Conservation (phyloP, 768 basidiomycete species). For the Panaeolus cyanescens region DNA sequence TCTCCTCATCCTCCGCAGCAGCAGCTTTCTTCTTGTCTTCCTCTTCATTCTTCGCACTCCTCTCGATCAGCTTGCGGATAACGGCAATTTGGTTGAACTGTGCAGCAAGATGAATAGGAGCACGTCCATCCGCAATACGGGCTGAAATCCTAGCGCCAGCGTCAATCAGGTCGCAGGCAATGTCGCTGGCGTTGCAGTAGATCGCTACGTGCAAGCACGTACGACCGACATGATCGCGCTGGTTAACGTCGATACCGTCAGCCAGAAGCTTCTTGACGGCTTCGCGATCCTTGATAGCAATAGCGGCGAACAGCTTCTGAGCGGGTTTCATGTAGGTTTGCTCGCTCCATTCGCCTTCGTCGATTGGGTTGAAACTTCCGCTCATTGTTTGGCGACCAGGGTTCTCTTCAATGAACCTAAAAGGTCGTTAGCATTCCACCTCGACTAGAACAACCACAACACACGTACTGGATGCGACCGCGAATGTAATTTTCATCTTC, state of each 20-base stretch:
- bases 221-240: conserved; percentile 64
- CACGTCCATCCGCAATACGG: conserved; percentile 57
- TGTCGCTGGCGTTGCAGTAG: conserved; percentile 42
- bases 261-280: conserved; percentile 40
- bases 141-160: conserved; percentile 57
- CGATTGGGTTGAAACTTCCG: conserved; percentile 68
- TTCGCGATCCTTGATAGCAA: conserved; percentile 44
- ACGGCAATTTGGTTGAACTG: conserved; percentile 44
- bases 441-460: neutral
- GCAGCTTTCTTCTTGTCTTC: conserved; percentile 22
- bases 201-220: conserved; percentile 62
- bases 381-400: conserved; percentile 63
- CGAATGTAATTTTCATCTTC: conserved; percentile 57
- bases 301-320: conserved; percentile 58
- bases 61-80: conserved; percentile 51
- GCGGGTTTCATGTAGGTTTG: conserved; percentile 59
- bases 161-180: conserved; percentile 53
- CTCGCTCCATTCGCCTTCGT: conserved; percentile 65
- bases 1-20: conserved; percentile 23
- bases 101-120: conserved; percentile 57
- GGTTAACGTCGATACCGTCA: conserved; percentile 46
- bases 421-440: neutral
- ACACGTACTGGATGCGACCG: conserved; percentile 50
- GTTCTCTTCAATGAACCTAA: conserved; percentile 59
- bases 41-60: conserved; percentile 43